Conservation (phyloP, 2,329 filamentous ascomycete genomes). For the Chaetomiaceae sp. region DNA sequence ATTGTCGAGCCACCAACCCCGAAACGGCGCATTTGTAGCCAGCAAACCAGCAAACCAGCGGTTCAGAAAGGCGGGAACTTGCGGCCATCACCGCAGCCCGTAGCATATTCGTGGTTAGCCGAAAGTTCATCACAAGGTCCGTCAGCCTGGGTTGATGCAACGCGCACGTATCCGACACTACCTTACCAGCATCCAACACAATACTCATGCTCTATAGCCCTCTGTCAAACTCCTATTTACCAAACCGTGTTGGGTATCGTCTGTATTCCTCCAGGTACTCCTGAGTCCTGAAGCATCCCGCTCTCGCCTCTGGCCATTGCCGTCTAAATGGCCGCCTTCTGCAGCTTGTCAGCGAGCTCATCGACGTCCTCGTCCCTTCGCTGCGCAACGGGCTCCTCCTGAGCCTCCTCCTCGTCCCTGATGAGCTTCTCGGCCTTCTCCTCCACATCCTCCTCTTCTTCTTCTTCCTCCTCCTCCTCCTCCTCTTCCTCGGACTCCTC, state of each 20-base stretch:
- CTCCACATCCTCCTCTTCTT: constrained; percentile 51
- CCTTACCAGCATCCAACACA: constrained; percentile 11
- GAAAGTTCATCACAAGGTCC: no score
- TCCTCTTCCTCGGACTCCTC: constrained; percentile 68
- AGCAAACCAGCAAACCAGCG: no score
- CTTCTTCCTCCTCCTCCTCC: constrained; percentile 64
- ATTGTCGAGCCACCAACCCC: no score
- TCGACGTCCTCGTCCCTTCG: constrained; percentile 75
- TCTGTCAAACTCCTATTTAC: constrained; percentile 18
- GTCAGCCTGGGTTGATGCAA: background rate
- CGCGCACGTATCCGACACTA: background rate
- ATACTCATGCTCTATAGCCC: constrained; percentile 11
- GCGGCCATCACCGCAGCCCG: no score
- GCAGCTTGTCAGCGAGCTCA: constrained; percentile 68
- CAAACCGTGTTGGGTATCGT: constrained; percentile 26
- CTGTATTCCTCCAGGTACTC: constrained; percentile 11
- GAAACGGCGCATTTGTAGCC: no score
- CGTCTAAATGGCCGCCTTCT: constrained; percentile 58
- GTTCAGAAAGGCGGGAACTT: no score
- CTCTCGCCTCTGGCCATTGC: background rate
- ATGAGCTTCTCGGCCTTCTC: constrained; percentile 65
- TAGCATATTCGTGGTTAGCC: no score
- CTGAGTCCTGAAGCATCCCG: constrained; percentile 2
- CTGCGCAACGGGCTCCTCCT: constrained; percentile 68
- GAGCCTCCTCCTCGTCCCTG: constrained; percentile 66